A percentile compares a stretch with the other conserved stretches of the same genome.
These are phyloP conservation scores for Arxiozyma slooffiae DNA, from an alignment of 1,139 yeast species.

Conservation along the genomic window DNA sequence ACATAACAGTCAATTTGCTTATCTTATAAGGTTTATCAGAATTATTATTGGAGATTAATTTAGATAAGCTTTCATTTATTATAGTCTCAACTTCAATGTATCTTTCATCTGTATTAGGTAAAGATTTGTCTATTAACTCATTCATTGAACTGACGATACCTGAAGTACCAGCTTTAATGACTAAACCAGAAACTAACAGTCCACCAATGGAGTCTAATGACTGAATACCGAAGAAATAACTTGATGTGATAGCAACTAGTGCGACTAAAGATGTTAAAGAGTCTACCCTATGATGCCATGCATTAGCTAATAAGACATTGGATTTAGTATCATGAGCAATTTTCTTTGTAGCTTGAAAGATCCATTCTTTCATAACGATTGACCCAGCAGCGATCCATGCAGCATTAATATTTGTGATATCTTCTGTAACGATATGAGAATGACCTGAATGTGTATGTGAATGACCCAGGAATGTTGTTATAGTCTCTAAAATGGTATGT, in stretches of 20 bases:
- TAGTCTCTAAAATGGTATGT: conserved; percentile 40
- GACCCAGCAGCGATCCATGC: conserved; percentile 94
- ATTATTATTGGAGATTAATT: conserved; percentile 22
- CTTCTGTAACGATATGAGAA: conserved; percentile 29
- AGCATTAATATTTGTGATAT: conserved; percentile 70
- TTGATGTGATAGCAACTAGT: conserved; percentile 75
- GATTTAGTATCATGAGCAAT: conserved; percentile 73
- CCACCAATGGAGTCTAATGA: conserved; percentile 95
- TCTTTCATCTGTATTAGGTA: conserved; percentile 35
- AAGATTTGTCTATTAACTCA: conserved; percentile 63
- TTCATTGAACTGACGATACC: conserved; percentile 60
- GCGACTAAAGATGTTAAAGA: conserved; percentile 89
- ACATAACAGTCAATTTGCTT: conserved; percentile 44
- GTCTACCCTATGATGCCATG: conserved; percentile 98
- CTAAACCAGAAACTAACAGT: conserved; percentile 65
- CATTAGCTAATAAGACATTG: conserved; percentile 86
- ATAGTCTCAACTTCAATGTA: conserved; percentile 34
- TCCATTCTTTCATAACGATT: conserved; percentile 74
- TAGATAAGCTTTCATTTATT: conserved; percentile 24
- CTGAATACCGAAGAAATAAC: conserved; percentile 61
- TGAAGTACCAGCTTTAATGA: conserved; percentile 74
- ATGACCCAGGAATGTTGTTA: conserved; percentile 29
- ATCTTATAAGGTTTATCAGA: conserved; percentile 33
- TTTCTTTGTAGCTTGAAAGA: conserved; percentile 69
- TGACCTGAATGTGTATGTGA: conserved; percentile 35